Conservation (phyloP, 2,329 filamentous ascomycete genomes). For the Daldinia sp. region DNA sequence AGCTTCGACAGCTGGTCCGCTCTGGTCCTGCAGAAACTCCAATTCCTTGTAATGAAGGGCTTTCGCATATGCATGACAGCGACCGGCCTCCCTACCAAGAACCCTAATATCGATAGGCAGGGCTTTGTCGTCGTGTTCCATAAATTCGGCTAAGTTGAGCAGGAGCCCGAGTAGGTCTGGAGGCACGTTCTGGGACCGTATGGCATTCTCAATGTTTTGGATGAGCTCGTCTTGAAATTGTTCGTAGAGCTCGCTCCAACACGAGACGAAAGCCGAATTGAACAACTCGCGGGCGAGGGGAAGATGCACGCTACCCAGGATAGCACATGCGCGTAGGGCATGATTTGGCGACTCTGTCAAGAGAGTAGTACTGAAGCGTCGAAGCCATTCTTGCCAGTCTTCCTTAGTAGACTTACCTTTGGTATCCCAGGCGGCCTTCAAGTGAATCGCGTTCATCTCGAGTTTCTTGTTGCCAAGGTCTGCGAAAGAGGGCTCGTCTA, state of each 20-base stretch:
- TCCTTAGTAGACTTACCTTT: constrained; percentile 97
- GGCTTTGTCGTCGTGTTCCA: constrained; percentile 99
- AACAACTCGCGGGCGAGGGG: constrained; percentile 94
- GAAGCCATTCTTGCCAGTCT: constrained; percentile 99
- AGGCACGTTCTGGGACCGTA: constrained; percentile 94
- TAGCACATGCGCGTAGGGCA: constrained; percentile 91
- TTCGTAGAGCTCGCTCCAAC: constrained; percentile 97
- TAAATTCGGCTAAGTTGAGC: constrained; percentile 97
- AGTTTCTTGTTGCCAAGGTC: constrained; percentile 94
- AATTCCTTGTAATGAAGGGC: constrained; percentile 98
- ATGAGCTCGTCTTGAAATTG: constrained; percentile 98
- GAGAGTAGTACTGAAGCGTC: constrained; percentile 93
- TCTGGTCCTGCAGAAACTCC: constrained; percentile 98
- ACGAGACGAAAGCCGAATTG: constrained; percentile 98
- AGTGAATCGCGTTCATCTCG: constrained; percentile 95
- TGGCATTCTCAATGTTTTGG: constrained; percentile 92
- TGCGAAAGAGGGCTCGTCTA: constrained; percentile 83
- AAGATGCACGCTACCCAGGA: constrained; percentile 89
- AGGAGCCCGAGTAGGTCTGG: constrained; percentile 95
- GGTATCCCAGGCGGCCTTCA: constrained; percentile 97
- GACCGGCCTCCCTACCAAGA: constrained; percentile 91
- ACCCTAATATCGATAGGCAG: constrained; percentile 97
- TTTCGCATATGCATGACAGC: constrained; percentile 98
- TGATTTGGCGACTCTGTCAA: constrained; percentile 97
- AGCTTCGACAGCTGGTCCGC: constrained; percentile 93